Evolutionary conservation across 2,329 filamentous ascomycete genomes (phyloP).

Genomic region (Phyllosticta citriasiana): DNA sequence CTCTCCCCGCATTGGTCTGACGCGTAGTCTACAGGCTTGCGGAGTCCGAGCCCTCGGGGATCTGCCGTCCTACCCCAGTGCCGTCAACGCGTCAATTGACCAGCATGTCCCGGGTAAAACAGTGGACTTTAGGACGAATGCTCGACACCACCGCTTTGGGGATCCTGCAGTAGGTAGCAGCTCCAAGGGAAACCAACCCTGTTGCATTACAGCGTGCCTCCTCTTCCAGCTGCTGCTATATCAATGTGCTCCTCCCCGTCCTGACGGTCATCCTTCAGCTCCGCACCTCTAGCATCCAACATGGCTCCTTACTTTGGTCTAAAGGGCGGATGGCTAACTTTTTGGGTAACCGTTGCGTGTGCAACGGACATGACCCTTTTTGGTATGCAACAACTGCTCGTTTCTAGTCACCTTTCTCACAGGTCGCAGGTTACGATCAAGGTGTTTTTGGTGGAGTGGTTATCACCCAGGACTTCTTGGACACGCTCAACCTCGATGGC

Average conservation of each 20-base stretch:
- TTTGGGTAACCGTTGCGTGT: slow-evolving; percentile 45
- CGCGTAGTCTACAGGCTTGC: not conserved
- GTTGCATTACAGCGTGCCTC: not conserved
- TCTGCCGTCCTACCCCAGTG: not conserved
- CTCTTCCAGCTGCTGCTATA: not conserved
- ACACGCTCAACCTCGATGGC: slow-evolving; percentile 36
- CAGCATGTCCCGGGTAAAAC: not conserved
- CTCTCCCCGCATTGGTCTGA: not conserved
- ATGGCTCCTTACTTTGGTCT: slow-evolving; percentile 40
- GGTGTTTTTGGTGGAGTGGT: slow-evolving; percentile 48
- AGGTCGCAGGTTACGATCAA: slow-evolving; percentile 32
- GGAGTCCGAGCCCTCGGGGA: not conserved
- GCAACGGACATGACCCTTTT: slow-evolving; percentile 41
- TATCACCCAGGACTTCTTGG: slow-evolving; percentile 43
- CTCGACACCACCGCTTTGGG: not conserved
- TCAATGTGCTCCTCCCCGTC: not conserved
- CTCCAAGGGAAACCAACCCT: not conserved
- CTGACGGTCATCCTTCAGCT: not conserved
- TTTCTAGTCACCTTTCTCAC: slow-evolving; percentile 19
- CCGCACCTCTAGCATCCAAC: not conserved
- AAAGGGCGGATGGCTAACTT: slow-evolving; percentile 46
- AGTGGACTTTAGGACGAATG: not conserved
- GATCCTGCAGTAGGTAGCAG: not conserved
- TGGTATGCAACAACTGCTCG: slow-evolving; percentile 16
- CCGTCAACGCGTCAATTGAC: not conserved